A percentile compares a stretch with the other conserved stretches of the same genome.
Conservation (phyloP, 2,329 filamentous ascomycete species). For the Pleomassaria siparia region DNA sequence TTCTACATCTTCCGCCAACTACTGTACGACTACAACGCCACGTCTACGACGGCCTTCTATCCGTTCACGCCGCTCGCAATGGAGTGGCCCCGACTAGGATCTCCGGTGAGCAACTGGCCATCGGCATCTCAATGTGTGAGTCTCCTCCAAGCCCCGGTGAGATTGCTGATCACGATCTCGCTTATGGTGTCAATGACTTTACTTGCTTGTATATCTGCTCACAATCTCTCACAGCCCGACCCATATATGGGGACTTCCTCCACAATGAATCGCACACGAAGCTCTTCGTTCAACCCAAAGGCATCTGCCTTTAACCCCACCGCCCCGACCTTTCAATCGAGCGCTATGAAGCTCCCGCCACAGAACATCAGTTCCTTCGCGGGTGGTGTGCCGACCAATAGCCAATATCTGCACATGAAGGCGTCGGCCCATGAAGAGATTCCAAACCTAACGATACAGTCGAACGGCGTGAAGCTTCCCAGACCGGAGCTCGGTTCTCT, state of each 20-base stretch:
- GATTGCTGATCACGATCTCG: not conserved
- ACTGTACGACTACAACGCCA: too few species aligned
- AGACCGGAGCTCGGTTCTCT: too few species aligned
- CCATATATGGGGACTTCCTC: not conserved
- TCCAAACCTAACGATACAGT: too few species aligned
- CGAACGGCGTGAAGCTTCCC: too few species aligned
- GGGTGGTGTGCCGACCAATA: not conserved
- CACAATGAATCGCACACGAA: not conserved
- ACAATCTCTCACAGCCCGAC: not conserved
- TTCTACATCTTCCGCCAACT: not conserved
- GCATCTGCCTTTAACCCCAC: constrained; percentile 10
- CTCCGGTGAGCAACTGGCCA: not conserved
- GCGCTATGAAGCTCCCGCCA: not conserved
- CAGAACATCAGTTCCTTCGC: not conserved
- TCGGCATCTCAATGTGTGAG: not conserved
- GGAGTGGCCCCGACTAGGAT: not conserved
- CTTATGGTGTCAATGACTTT: too few species aligned
- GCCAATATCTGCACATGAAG: too few species aligned
- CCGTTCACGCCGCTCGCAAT: not conserved
- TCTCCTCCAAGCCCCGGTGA: not conserved
- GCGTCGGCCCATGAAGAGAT: too few species aligned
- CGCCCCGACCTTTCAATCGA: constrained; percentile 6
- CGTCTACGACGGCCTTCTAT: too few species aligned
- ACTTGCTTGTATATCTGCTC: not conserved
- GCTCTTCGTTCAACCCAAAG: constrained; percentile 12